Evolutionary conservation across 2,329 filamentous ascomycete species (phyloP).

Genomic region (Sporothrix mexicana): DNA sequence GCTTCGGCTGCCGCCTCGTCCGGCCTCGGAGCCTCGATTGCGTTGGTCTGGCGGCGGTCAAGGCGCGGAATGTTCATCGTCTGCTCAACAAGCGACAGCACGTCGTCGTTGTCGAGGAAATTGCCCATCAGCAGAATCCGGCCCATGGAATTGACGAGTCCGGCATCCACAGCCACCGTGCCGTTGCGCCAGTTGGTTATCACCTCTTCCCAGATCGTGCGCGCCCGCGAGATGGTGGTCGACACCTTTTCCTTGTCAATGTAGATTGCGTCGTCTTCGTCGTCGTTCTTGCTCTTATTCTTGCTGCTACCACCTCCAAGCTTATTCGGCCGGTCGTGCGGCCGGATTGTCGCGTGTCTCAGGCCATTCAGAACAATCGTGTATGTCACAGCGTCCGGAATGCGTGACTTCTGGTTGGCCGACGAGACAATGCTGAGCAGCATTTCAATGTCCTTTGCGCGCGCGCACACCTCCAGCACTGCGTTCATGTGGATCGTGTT

Average conservation of each 20-base stretch:
- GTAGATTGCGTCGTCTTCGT: slow-evolving; percentile 17
- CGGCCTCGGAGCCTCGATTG: neutral
- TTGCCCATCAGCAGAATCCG: slow-evolving; percentile 72
- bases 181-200: slow-evolving; percentile 76
- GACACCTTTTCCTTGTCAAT: slow-evolving; percentile 43
- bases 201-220: slow-evolving; percentile 81
- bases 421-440: slow-evolving; percentile 78
- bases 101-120: slow-evolving; percentile 68
- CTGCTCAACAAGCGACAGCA: slow-evolving; percentile 79
- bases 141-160: slow-evolving; percentile 81
- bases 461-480: slow-evolving; percentile 79
- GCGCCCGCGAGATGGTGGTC: slow-evolving; percentile 67
- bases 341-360: slow-evolving; percentile 52
- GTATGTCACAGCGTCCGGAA: slow-evolving; percentile 76
- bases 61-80: slow-evolving; percentile 75
- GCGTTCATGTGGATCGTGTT: slow-evolving; percentile 88
- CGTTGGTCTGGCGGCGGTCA: slow-evolving; percentile 39
- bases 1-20: neutral
- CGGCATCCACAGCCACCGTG: slow-evolving; percentile 74
- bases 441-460: slow-evolving; percentile 75
- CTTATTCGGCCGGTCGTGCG: slow-evolving; percentile 40
- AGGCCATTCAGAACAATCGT: slow-evolving; percentile 83
- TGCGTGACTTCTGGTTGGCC: slow-evolving; percentile 66
- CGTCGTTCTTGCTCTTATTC: neutral
- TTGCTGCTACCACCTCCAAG: neutral